phyloP scores from a whole-genome alignment of 805 yeast genomes.

The Isabelozyma pseudorhagii region DNA sequence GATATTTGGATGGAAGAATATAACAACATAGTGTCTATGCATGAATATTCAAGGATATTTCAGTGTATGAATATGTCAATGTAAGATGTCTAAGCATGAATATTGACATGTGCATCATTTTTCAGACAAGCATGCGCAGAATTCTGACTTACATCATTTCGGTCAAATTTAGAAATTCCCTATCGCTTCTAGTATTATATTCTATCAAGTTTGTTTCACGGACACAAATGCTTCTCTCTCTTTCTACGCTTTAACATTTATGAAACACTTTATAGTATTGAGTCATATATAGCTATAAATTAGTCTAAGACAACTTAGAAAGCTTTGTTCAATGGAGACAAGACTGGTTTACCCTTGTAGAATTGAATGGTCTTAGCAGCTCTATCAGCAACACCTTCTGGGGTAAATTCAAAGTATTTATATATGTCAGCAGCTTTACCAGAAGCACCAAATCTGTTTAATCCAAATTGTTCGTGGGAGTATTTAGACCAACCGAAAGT shows the following conservation, averaged over 20 bases:
- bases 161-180: too few relatives aligned
- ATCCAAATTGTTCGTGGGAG: conserved; percentile 95
- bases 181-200: too few relatives aligned
- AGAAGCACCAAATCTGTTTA: conserved; percentile 95
- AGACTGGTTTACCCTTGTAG: conserved; percentile 72
- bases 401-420: conserved; percentile 84
- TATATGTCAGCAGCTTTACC: conserved; percentile 84
- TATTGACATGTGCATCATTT: too few relatives aligned
- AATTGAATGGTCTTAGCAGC: conserved; percentile 75
- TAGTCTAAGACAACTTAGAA: conserved; percentile 40
- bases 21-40: background rate
- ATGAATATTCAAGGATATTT: too few relatives aligned
- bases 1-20: background rate
- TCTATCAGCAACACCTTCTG: conserved; percentile 87
- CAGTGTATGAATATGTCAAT: too few relatives aligned
- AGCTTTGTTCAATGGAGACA: conserved; percentile 79
- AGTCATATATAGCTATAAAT: too few relatives aligned
- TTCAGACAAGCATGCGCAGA: too few relatives aligned
- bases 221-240: too few relatives aligned
- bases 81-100: too few relatives aligned
- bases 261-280: background rate
- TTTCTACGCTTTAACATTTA: too few relatives aligned
- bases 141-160: too few relatives aligned
- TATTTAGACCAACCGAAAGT: conserved; percentile 92
- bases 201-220: too few relatives aligned